Conservation (phyloP, 768 basidiomycete species). For the Cystofilobasidium ferigula region DNA sequence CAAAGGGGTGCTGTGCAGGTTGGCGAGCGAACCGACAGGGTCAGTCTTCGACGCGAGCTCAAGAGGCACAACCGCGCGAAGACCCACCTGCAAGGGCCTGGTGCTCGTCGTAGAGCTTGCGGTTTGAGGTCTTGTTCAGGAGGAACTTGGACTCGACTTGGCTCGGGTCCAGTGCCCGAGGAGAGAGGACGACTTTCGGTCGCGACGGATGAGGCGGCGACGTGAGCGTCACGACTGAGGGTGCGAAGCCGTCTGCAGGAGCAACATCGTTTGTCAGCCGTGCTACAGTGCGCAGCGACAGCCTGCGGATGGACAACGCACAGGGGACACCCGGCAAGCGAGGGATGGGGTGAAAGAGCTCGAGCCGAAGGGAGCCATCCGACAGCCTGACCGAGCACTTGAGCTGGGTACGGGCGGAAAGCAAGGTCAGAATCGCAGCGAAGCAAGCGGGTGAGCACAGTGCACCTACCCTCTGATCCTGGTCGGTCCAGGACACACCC, state of each 20-base stretch:
- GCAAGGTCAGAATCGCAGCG: too few relatives aligned
- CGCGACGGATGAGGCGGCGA: neutral
- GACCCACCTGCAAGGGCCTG: too few relatives aligned
- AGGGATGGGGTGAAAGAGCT: neutral
- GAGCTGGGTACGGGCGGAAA: neutral
- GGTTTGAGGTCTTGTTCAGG: constrained; percentile 10
- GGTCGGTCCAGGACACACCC: too few relatives aligned
- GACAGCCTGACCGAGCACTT: constrained; percentile 1
- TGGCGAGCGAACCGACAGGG: too few relatives aligned
- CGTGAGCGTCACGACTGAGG: neutral
- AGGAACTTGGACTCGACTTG: neutral
- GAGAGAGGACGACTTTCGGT: constrained; percentile 6
- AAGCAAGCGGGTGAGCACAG: too few relatives aligned
- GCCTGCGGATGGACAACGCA: too few relatives aligned
- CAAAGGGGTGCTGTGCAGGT: too few relatives aligned
- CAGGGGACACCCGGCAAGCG: neutral
- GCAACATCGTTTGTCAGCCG: too few relatives aligned
- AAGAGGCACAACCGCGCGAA: too few relatives aligned
- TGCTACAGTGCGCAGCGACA: too few relatives aligned
- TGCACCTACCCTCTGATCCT: too few relatives aligned
- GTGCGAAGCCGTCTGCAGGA: neutral
- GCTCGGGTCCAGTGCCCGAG: neutral
- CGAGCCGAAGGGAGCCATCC: neutral
- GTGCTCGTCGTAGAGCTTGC: constrained; percentile 13
- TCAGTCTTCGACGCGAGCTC: too few relatives aligned